Percentiles rank a stretch among this genome's conserved stretches.
These are phyloP conservation scores for Hordeum pubiflorum DNA, from an alignment of 202 grass and related monocot species.

Conservation along the genomic window DNA sequence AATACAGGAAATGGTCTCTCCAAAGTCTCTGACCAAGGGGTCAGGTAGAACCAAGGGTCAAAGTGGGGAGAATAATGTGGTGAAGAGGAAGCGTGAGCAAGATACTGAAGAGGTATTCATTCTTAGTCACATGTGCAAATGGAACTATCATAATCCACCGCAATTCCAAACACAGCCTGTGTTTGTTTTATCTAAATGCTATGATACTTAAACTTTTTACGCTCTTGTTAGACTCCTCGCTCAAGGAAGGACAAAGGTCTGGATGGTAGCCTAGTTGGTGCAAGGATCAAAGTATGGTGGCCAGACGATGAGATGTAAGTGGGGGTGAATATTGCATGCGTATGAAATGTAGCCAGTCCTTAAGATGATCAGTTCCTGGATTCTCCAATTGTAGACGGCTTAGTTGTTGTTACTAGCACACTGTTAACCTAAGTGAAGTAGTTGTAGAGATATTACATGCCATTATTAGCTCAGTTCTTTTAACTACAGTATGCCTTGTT, in stretches of 20 bases:
- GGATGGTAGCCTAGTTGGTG: slow-evolving; percentile 52
- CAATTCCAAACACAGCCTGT: background rate
- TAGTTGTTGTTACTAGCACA: background rate
- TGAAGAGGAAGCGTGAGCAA: slow-evolving; percentile 57
- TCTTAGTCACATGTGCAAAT: background rate
- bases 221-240: slow-evolving; percentile 28
- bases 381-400: background rate
- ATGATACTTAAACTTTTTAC: slow-evolving; percentile 12
- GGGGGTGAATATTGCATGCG: background rate
- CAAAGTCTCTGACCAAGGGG: slow-evolving; percentile 41
- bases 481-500: background rate
- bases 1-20: slow-evolving; percentile 56
- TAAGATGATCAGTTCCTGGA: background rate
- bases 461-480: background rate
- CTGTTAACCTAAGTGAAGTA: background rate
- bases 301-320: slow-evolving; percentile 83
- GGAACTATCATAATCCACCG: background rate
- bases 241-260: slow-evolving; percentile 52
- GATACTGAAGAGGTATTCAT: slow-evolving; percentile 42
- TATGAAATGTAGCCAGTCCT: background rate
- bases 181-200: background rate
- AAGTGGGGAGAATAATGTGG: slow-evolving; percentile 29
- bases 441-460: background rate
- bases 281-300: slow-evolving; percentile 92
- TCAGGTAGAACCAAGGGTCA: slow-evolving; percentile 43